Conservation (phyloP, 2,329 filamentous ascomycete species). For the Paecilomyces dactylethromorphus region DNA sequence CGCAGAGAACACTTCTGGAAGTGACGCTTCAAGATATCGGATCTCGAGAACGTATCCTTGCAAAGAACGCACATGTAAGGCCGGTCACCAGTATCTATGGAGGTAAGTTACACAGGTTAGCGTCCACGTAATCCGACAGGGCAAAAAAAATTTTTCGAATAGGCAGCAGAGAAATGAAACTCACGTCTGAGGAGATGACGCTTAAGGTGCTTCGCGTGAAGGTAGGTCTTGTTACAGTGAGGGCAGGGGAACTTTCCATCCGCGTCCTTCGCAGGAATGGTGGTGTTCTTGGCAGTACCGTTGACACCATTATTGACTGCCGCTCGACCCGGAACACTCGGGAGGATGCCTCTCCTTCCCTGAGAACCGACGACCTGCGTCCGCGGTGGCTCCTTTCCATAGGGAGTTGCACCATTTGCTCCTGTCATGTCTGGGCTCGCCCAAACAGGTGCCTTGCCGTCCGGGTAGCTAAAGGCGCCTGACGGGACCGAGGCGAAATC, state of each 20-base stretch:
- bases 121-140: slow-evolving; percentile 13
- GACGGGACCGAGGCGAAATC: slow-evolving; percentile 65
- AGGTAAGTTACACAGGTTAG: slow-evolving; percentile 6
- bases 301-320: slow-evolving; percentile 60
- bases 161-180: slow-evolving; percentile 38
- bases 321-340: slow-evolving; percentile 80
- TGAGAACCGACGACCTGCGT: slow-evolving; percentile 94
- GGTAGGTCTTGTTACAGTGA: slow-evolving; percentile 96
- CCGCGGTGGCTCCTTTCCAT: slow-evolving; percentile 37
- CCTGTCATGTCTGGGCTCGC: slow-evolving; percentile 34
- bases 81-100: slow-evolving; percentile 85
- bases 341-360: slow-evolving; percentile 82
- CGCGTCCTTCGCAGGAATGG: slow-evolving; percentile 88
- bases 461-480: slow-evolving; percentile 55
- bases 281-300: slow-evolving; percentile 65
- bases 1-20: slow-evolving; percentile 98
- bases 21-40: slow-evolving; percentile 96
- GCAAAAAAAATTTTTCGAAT: neutral
- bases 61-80: slow-evolving; percentile 98
- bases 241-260: slow-evolving; percentile 98
- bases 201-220: slow-evolving; percentile 96
- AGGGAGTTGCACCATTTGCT: slow-evolving; percentile 30
- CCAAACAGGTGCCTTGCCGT: slow-evolving; percentile 51
- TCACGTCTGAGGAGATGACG: slow-evolving; percentile 92
- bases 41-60: slow-evolving; percentile 95